Evolutionary conservation across 2,329 filamentous ascomycete species (phyloP).

Genomic region (Coniochaeta pulveracea): DNA sequence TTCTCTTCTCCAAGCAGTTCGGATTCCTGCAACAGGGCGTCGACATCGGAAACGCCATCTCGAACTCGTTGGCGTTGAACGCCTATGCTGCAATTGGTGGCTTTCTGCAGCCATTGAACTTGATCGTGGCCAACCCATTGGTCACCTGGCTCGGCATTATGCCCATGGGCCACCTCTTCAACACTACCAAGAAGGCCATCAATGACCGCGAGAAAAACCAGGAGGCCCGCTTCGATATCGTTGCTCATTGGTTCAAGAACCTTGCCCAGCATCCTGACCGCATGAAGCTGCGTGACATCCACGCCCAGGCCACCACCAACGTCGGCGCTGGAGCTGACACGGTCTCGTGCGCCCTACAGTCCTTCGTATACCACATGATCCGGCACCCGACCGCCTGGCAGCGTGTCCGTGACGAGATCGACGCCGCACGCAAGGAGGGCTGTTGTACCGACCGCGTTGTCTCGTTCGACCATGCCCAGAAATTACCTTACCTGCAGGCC

Average conservation of each 20-base stretch:
- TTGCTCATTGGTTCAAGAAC: constrained; percentile 15
- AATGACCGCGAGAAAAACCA: constrained; percentile 12
- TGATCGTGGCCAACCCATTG: constrained; percentile 17
- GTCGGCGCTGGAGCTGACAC: constrained; percentile 14
- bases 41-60: constrained; percentile 21
- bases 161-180: constrained; percentile 17
- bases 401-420: constrained; percentile 12
- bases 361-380: constrained; percentile 16
- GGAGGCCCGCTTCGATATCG: constrained; percentile 13
- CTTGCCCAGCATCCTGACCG: constrained; percentile 9
- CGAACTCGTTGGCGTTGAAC: constrained; percentile 9
- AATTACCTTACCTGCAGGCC: constrained; percentile 19
- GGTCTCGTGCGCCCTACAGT: constrained; percentile 12
- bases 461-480: constrained; percentile 15
- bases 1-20: constrained; percentile 18
- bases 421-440: constrained; percentile 8
- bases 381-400: constrained; percentile 10
- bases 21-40: constrained; percentile 18
- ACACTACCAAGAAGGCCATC: constrained; percentile 15
- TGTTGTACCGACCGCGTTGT: constrained; percentile 9
- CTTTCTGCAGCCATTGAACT: constrained; percentile 14
- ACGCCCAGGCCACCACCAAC: constrained; percentile 8
- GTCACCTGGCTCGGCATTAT: constrained; percentile 15
- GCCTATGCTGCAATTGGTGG: constrained; percentile 13
- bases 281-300: constrained; percentile 12